These are phyloP conservation scores for Phytopythium kandeliae DNA, from an alignment of 352 stramenopile genomes.

Conservation along the genomic window DNA sequence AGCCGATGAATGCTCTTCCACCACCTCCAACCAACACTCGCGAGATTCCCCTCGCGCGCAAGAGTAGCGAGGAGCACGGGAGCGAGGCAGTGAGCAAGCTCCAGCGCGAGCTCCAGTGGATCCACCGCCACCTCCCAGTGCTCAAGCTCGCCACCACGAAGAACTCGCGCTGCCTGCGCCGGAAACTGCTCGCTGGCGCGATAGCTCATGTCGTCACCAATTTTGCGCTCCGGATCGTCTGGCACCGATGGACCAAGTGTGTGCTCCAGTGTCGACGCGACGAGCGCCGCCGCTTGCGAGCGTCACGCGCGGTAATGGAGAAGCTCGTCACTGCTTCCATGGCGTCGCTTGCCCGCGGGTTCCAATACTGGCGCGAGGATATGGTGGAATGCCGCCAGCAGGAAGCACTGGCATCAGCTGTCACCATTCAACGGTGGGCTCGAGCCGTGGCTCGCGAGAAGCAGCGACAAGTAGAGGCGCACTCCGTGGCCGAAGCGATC, in stretches of 20 bases:
- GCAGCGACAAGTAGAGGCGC: background rate
- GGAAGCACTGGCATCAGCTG: slow-evolving; percentile 25
- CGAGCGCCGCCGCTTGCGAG: slow-evolving; percentile 17
- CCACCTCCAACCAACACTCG: too few species aligned
- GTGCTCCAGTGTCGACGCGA: slow-evolving; percentile 20
- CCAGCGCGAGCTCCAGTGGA: slow-evolving; percentile 48
- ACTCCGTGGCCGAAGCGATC: slow-evolving; percentile 9
- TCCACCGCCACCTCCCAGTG: slow-evolving; percentile 52
- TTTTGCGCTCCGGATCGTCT: slow-evolving; percentile 14
- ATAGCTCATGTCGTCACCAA: slow-evolving; percentile 20
- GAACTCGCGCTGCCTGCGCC: slow-evolving; percentile 36
- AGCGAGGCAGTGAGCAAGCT: slow-evolving; percentile 10
- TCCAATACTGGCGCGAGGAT: slow-evolving; percentile 16
- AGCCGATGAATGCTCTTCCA: too few species aligned
- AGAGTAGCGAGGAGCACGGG: background rate
- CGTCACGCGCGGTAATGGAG: slow-evolving; percentile 19
- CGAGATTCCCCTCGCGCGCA: too few species aligned
- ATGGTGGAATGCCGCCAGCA: slow-evolving; percentile 13
- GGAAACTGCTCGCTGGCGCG: slow-evolving; percentile 31
- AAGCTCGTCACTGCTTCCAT: slow-evolving; percentile 19
- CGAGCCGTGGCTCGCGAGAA: slow-evolving; percentile 3
- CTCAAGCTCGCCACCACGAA: slow-evolving; percentile 37
- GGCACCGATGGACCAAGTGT: slow-evolving; percentile 22
- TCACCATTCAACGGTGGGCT: slow-evolving; percentile 26
- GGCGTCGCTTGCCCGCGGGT: slow-evolving; percentile 7